Evolutionary conservation across 352 stramenopile genomes (phyloP), one percentile per base, ranked within the genome.

Genomic region (Aphanomyces euteiches): DNA sequence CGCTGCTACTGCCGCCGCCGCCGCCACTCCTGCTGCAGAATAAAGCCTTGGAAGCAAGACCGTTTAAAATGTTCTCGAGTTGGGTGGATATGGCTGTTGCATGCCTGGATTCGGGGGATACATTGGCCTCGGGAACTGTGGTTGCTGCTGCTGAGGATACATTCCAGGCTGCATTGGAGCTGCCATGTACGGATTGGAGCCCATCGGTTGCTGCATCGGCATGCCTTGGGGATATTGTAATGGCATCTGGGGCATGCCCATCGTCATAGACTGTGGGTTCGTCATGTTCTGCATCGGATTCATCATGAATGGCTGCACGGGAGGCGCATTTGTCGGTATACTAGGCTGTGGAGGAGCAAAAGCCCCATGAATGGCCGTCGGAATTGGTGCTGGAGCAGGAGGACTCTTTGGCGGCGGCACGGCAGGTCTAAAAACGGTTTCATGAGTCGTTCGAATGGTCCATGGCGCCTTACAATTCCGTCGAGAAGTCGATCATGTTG

Each of bases 401-500:
- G 57, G 57, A 39, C 57, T 65, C 13, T 13, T n/a, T 21, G 57
- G 57, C 37, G 54, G 54, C 37, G 28, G 54, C 28, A 41, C 10
- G 28, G 2, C 17, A 10, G 54, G 54, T 41, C 37, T 41, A 60
- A 50, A 50, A 2, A n/a, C 43, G 2, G 10, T 12, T 50, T 50
- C 43, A 54, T 19, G 17, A 54, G 17, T 54, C 17, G 1, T 19
- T 54, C 47, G 19, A 19, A 54, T 2, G 28, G 28, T 28, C 28
- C 28, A 0, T 17, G n/a, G 28, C 47, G 28, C 40, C 21, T 2
- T 58, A 21, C 7, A 69, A 15, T 10, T 69, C 61, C n/a, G 61
- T 69, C 19, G 61, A 69, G 19, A 69, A 50, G 48, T 69, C 61
- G 56, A 93, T 93, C 83, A 93, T 90, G 69, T 93, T 85, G 67